phyloP scores from a whole-genome alignment of 2,329 filamentous ascomycete genomes.

The Chaetothyriales sp. region DNA sequence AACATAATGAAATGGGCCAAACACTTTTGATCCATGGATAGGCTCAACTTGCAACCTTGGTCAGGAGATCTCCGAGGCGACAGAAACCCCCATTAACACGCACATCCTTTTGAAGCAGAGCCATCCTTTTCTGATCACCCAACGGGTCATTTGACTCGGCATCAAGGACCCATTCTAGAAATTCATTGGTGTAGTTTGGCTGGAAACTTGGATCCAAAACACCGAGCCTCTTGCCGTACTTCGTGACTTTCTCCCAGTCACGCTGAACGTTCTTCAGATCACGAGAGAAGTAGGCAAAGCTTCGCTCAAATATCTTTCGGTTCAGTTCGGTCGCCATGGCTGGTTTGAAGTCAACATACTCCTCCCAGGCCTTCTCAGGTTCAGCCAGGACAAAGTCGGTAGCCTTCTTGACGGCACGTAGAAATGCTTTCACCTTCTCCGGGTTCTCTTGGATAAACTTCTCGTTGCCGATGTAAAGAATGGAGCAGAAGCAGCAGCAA shows the following conservation, averaged over 20 bases:
- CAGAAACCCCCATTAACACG: conserved; percentile 49
- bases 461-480: conserved; percentile 70
- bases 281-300: conserved; percentile 61
- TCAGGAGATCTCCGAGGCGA: conserved; percentile 18
- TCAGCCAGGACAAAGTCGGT: conserved; percentile 57
- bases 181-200: conserved; percentile 64
- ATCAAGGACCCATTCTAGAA: conserved; percentile 52
- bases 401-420: conserved; percentile 59
- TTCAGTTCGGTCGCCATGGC: conserved; percentile 55
- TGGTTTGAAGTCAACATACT: conserved; percentile 61
- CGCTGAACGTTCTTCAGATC: conserved; percentile 61
- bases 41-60: background rate
- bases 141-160: conserved; percentile 52
- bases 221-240: conserved; percentile 59
- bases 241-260: conserved; percentile 66
- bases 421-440: conserved; percentile 52
- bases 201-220: conserved; percentile 50
- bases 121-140: conserved; percentile 65
- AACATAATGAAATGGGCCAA: background rate
- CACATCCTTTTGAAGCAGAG: conserved; percentile 52
- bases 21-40: background rate
- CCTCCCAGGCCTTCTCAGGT: conserved; percentile 50
- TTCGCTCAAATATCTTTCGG: conserved; percentile 67
- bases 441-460: conserved; percentile 52
- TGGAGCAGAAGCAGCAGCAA: conserved; percentile 74